Evolutionary conservation across 2,329 filamentous ascomycete species (phyloP).

Genomic region (Aaosphaeria pasadenensis): DNA sequence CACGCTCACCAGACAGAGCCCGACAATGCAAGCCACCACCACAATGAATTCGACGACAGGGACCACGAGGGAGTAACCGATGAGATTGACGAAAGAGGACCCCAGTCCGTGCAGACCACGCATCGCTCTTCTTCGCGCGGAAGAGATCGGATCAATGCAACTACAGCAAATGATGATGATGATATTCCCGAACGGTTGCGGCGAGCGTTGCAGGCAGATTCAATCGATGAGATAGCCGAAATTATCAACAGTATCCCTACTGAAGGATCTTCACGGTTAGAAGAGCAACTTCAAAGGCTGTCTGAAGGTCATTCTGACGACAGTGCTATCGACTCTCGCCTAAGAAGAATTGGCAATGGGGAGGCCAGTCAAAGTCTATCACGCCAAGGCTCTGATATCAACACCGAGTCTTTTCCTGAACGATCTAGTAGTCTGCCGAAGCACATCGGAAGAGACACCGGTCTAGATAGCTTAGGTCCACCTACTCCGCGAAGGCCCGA

Average conservation of each 20-base stretch:
- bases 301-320: slow-evolving; percentile 1
- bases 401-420: slow-evolving; percentile 1
- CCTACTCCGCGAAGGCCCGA: slow-evolving; percentile 35
- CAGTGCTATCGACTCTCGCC: not conserved
- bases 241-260: slow-evolving; percentile 9
- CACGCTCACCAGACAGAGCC: no score
- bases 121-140: no score
- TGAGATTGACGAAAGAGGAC: no score
- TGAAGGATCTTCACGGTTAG: slow-evolving; percentile 9
- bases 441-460: not conserved
- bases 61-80: no score
- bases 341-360: no score
- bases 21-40: no score
- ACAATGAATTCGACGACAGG: no score
- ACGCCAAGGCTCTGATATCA: no score
- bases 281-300: slow-evolving; percentile 2
- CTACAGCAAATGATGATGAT: slow-evolving; percentile 6
- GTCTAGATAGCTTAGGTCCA: slow-evolving; percentile 7
- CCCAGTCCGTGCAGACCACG: no score
- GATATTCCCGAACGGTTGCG: slow-evolving; percentile 18
- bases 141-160: not conserved
- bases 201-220: slow-evolving; percentile 10
- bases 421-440: slow-evolving; percentile 13
- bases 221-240: slow-evolving; percentile 8
- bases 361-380: no score